A percentile compares a stretch with the other conserved stretches of the same genome.
These are phyloP conservation scores for Debaryomyces castellii DNA, from an alignment of 805 yeast species.

Conservation along the genomic window DNA sequence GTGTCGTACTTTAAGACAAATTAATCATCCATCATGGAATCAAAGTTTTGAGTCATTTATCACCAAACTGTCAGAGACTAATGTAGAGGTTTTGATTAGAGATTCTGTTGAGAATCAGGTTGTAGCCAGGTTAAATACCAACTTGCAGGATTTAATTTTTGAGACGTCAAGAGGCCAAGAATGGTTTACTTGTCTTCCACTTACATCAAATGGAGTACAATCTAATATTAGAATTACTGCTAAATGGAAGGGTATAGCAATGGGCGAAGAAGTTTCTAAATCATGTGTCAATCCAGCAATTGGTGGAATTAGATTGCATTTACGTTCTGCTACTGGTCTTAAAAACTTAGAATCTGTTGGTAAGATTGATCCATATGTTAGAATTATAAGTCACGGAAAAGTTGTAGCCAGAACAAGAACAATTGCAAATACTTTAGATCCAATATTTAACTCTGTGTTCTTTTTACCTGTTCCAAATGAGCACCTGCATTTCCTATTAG, in stretches of 20 bases:
- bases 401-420: constrained; percentile 54
- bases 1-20: constrained; percentile 61
- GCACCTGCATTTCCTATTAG: constrained; percentile 57
- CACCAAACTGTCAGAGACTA: constrained; percentile 57
- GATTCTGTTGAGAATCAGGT: constrained; percentile 57
- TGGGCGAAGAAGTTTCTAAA: constrained; percentile 47
- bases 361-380: constrained; percentile 72
- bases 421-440: constrained; percentile 53
- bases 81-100: constrained; percentile 54
- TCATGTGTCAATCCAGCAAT: constrained; percentile 55
- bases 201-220: constrained; percentile 35
- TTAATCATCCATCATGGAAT: constrained; percentile 75
- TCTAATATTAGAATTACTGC: constrained; percentile 52
- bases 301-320: constrained; percentile 63
- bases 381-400: constrained; percentile 58
- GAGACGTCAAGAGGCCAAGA: constrained; percentile 50
- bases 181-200: constrained; percentile 49
- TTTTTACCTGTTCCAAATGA: constrained; percentile 63
- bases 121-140: constrained; percentile 53
- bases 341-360: constrained; percentile 66
- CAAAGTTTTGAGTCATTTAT: constrained; percentile 61
- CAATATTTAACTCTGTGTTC: constrained; percentile 57
- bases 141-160: constrained; percentile 55
- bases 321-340: constrained; percentile 53
- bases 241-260: constrained; percentile 68